Evolutionary conservation across 2,329 filamentous ascomycete genomes (phyloP), one percentile per base, ranked within the genome.

Genomic region (Aspergillus udagawae): DNA sequence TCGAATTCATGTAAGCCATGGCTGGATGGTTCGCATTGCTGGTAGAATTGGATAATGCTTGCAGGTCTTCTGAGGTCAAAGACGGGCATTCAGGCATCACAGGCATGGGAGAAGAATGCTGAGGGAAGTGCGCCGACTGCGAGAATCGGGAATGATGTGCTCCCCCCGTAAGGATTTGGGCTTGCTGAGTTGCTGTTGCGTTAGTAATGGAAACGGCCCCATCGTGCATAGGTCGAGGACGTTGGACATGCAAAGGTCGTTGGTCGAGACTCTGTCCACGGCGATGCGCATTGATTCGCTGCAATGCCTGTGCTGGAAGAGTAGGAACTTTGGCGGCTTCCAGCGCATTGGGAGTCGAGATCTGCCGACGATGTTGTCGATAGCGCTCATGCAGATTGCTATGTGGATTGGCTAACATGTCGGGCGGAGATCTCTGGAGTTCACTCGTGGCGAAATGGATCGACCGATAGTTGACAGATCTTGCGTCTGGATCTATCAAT

Each of bases 91-190:
- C 64, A 45, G 64, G 51, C 50, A 65, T 67, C 10, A 66, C 63
- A 20, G 67, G 57, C 42, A 67, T 62, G 20, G 63, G 52, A 17
- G 65, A 56, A 10, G 66, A 68, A 61, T 74, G 71, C 55, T 75
- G 69, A 51, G 70, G 71, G 60, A 67, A 59, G 49, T 75, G 82
- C 83, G 88, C 87, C 85, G 88, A 88, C 86, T 89, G 86, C 84
- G 85, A 84, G 83, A 86, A 83, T 84, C 85, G 86, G 82, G 92
- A 90, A 87, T 90, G 86, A 85, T 93, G 91, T 86, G 88, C 84
- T 90, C 90, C 89, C 88, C 88, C 89, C 87, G 91, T 84, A 79
- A 86, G 83, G 84, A 91, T 88, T 84, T 92, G 89, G 83, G 80
- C 79, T 79, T 83, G 75, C 76, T 78, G 80, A 70, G 66, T 60